A percentile compares a stretch with the other conserved stretches of the same genome.
phyloP scores from a whole-genome alignment of 2,329 filamentous ascomycete species.

The Chaetoscypha palmicola region DNA sequence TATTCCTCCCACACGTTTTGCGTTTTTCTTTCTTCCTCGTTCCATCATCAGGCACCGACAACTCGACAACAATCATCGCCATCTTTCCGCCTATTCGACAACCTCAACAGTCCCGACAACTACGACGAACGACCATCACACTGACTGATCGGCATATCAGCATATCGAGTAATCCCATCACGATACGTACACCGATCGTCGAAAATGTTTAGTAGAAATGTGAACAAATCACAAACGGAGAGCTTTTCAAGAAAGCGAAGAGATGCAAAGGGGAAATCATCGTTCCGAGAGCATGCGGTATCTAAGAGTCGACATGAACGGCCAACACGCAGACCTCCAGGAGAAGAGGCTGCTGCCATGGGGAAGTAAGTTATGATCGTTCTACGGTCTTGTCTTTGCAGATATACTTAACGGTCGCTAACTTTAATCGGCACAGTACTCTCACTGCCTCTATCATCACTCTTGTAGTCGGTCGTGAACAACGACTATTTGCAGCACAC shows the following conservation, averaged over 20 bases:
- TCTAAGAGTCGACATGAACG: constrained; percentile 30
- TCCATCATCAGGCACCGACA: constrained; percentile 6
- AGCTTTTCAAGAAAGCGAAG: constrained; percentile 28
- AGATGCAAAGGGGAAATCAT: constrained; percentile 23
- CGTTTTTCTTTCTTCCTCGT: constrained; percentile 5
- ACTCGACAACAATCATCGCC: constrained; percentile 5
- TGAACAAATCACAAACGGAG: constrained; percentile 27
- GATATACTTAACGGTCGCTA: constrained; percentile 13
- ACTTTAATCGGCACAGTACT: constrained; percentile 20
- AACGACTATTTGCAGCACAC: constrained; percentile 88
- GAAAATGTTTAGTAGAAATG: constrained; percentile 26
- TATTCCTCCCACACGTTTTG: constrained; percentile 4
- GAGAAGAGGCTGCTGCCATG: constrained; percentile 21
- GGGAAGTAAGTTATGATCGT: constrained; percentile 16
- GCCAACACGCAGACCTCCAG: constrained; percentile 22
- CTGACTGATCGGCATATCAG: constrained; percentile 4
- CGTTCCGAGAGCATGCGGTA: constrained; percentile 32
- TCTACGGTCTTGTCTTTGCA: background rate
- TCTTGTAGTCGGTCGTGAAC: constrained; percentile 74
- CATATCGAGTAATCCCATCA: constrained; percentile 1
- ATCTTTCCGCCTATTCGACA: background rate
- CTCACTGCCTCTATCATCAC: constrained; percentile 70
- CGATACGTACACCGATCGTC: background rate
- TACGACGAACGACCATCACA: constrained; percentile 5
- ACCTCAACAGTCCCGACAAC: constrained; percentile 9